Percentiles rank a stretch among this genome's conserved stretches.
Evolutionary conservation across 306 rosid genomes (phyloP).

Genomic region (Quercus bicolor): DNA sequence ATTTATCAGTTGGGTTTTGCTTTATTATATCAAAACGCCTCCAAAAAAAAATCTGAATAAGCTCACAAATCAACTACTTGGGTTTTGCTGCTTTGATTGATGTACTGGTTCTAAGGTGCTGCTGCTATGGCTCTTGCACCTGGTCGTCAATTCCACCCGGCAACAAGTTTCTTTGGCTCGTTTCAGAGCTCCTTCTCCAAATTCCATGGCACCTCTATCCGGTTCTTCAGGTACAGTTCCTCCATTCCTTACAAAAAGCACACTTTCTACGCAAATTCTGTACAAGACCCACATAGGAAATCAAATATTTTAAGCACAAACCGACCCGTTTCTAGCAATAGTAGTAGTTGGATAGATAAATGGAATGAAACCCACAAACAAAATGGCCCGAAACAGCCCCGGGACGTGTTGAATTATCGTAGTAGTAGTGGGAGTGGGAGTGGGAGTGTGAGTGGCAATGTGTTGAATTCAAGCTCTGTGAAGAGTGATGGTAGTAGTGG

Average conservation of each 20-base stretch:
- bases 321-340: constrained; percentile 24
- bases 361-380: constrained; percentile 51
- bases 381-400: constrained; percentile 47
- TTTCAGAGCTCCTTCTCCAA: constrained; percentile 52
- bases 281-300: constrained; percentile 26
- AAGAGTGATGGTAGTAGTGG: neutral
- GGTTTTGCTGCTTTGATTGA: neutral
- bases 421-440: constrained; percentile 21
- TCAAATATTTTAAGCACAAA: constrained; percentile 18
- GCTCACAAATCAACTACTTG: neutral
- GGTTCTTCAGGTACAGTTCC: constrained; percentile 46
- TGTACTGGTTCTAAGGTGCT: neutral
- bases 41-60: neutral
- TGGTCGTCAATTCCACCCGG: constrained; percentile 67
- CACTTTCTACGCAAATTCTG: constrained; percentile 16
- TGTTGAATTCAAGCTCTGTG: constrained; percentile 7
- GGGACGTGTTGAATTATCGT: constrained; percentile 46
- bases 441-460: constrained; percentile 28
- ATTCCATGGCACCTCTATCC: constrained; percentile 35
- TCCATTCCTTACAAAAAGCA: constrained; percentile 31
- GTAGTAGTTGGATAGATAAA: constrained; percentile 52
- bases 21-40: neutral
- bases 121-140: constrained; percentile 58
- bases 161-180: constrained; percentile 54
- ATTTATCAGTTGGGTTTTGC: neutral